These are phyloP conservation scores for Fraxinus dipetala DNA, from an alignment of 305 asterid genomes.

Conservation along the genomic window DNA sequence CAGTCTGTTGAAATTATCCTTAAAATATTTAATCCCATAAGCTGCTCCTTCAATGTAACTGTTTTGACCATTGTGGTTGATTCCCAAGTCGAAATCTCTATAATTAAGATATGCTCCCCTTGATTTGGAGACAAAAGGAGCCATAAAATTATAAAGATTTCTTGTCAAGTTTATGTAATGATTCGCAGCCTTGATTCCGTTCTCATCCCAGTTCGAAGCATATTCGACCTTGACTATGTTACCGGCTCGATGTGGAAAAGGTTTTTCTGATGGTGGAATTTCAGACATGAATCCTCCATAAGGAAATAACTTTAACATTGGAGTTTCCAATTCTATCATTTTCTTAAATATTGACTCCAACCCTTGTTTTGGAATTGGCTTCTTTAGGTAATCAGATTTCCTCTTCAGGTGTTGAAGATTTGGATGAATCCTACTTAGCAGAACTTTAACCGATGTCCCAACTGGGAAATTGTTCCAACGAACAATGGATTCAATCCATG, in stretches of 20 bases:
- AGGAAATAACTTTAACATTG: constrained; percentile 22
- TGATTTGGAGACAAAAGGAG: constrained; percentile 31
- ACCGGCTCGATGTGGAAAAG: constrained; percentile 42
- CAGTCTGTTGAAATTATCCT: constrained; percentile 31
- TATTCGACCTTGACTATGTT: constrained; percentile 32
- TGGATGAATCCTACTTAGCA: constrained; percentile 18
- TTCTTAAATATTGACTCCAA: constrained; percentile 28
- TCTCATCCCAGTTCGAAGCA: constrained; percentile 29
- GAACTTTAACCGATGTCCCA: constrained; percentile 11
- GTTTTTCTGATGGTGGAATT: constrained; percentile 24
- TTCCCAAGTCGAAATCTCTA: constrained; percentile 40
- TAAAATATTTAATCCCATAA: constrained; percentile 35
- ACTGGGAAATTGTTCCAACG: constrained; percentile 9
- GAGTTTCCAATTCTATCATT: constrained; percentile 26
- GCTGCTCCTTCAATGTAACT: constrained; percentile 27
- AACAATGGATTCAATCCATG: constrained; percentile 26
- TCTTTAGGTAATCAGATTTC: constrained; percentile 29
- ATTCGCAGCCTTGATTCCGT: constrained; percentile 18
- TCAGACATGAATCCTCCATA: constrained; percentile 34
- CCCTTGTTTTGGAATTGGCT: constrained; percentile 18
- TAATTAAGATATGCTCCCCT: constrained; percentile 37
- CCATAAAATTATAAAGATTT: constrained; percentile 13
- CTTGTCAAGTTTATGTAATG: constrained; percentile 18
- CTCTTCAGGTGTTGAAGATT: constrained; percentile 2
- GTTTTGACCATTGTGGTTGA: constrained; percentile 17